Evolutionary conservation across 805 yeast genomes (phyloP).

Genomic region (Saccharomycopsis fibuligera): DNA sequence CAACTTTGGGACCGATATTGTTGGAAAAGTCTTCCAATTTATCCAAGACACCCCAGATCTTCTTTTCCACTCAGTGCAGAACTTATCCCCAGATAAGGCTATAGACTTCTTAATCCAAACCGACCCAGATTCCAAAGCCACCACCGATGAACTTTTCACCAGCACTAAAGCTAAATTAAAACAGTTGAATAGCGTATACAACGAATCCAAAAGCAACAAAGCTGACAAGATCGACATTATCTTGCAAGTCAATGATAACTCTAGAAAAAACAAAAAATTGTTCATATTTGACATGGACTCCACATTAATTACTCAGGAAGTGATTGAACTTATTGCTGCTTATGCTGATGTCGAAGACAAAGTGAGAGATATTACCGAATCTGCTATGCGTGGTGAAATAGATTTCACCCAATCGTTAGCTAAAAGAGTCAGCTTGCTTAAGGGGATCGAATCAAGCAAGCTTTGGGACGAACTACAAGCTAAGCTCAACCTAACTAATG

Average conservation of each 20-base stretch:
- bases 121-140: not conserved
- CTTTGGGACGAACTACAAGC: slow-evolving; percentile 76
- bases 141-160: not conserved
- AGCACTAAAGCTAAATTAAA: not conserved
- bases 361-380: slow-evolving; percentile 82
- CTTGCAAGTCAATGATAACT: slow-evolving; percentile 33
- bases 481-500: slow-evolving; percentile 72
- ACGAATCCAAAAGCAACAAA: not conserved
- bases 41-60: slow-evolving; percentile 7
- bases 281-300: slow-evolving; percentile 98
- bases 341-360: slow-evolving; percentile 84
- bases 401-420: slow-evolving; percentile 80
- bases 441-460: slow-evolving; percentile 66
- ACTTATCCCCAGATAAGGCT: slow-evolving; percentile 19
- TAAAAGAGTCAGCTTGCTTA: slow-evolving; percentile 69
- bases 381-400: slow-evolving; percentile 96
- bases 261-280: slow-evolving; percentile 40
- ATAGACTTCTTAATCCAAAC: slow-evolving; percentile 18
- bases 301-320: slow-evolving; percentile 92
- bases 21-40: slow-evolving; percentile 3
- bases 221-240: slow-evolving; percentile 35
- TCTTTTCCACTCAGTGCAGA: slow-evolving; percentile 10
- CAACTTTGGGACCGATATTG: slow-evolving; percentile 15
- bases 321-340: slow-evolving; percentile 90
- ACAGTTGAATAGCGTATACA: slow-evolving; percentile 8